A percentile compares a stretch with the other conserved stretches of the same genome.
These are phyloP conservation scores for Salvia rosmarinus DNA, from an alignment of 257 asterid genomes.

Conservation along the genomic window DNA sequence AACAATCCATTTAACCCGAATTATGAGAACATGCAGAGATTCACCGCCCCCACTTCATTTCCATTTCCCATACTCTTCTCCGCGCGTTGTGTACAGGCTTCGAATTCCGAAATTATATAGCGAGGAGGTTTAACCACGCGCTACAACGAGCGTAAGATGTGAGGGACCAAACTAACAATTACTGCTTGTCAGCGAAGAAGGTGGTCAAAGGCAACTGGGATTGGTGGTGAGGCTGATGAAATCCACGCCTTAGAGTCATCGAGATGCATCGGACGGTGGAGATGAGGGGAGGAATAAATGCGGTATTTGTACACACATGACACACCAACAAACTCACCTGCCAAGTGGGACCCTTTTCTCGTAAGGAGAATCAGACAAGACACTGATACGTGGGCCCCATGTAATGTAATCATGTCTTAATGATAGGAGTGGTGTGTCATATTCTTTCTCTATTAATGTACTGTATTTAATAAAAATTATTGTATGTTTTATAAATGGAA, in stretches of 20 bases:
- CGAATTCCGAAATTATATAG: neutral
- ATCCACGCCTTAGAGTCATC: slow-evolving; percentile 24
- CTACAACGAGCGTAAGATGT: neutral
- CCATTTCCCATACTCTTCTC: neutral
- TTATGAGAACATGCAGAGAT: slow-evolving; percentile 21
- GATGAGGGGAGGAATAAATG: slow-evolving; percentile 36
- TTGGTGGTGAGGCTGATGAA: slow-evolving; percentile 26
- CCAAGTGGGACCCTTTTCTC: slow-evolving; percentile 24
- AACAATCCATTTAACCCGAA: slow-evolving; percentile 43
- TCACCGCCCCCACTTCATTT: neutral
- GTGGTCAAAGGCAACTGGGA: slow-evolving; percentile 34
- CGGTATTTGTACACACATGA: slow-evolving; percentile 17
- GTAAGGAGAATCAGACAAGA: slow-evolving; percentile 35
- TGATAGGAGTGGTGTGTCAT: slow-evolving; percentile 36
- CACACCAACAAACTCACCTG: slow-evolving; percentile 35
- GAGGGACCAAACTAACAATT: neutral
- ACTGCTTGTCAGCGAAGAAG: slow-evolving; percentile 26
- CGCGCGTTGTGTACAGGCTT: slow-evolving; percentile 4
- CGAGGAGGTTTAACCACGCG: neutral
- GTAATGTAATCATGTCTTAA: slow-evolving; percentile 57
- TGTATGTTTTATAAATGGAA: no score
- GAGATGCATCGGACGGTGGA: slow-evolving; percentile 15
- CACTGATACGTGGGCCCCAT: slow-evolving; percentile 39
- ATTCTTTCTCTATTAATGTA: no score
- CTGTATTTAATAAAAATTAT: no score